Base-by-base conservation (phyloP, 495 filamentous ascomycete species). In the Xylaria bambusicola region DNA sequence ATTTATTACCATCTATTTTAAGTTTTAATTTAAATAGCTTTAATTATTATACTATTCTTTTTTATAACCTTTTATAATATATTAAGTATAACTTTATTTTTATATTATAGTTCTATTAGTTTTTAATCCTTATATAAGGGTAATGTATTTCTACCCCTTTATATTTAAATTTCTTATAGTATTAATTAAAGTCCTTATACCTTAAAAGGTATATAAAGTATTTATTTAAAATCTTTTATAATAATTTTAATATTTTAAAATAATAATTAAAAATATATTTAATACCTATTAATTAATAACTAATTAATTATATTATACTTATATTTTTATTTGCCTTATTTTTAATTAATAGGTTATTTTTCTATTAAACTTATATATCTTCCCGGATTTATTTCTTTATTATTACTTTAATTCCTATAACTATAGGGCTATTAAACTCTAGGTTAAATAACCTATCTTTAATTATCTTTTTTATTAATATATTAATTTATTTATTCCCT, bases 101-200 rank as follows among this genome's bases (percentile, higher is more conserved):
- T 36, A n/a, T n/a, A n/a, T n/a, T n/a, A n/a, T n/a, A n/a, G n/a
- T n/a, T n/a, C n/a, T n/a, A 33, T 10, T 33, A 10, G 5, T 33
- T 48, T 35, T 53, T 40, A 52, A 26, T 62, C 13, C 27, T 54
- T 56, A 40, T 52, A 54, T 9, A 40, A 33, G 24, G 17, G 33
- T 56, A 65, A 49, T 44, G 47, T 31, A 60, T 47, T 61, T 54
- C 40, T 54, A 61, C 45, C 36, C 38, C 61, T 61, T 48, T 56
- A 59, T 60, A 40, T 42, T 51, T 52, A 64, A 54, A 52, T 47
- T 46, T 52, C 38, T 26, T 59, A 44, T 45, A 52, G 48, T 46
- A 54, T 13, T 46, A 46, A n/a, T 35, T 56, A 57, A 47, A 17
- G 48, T 63, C 42, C 24, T 46, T 54, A 54, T 64, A 61, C n/a